phyloP scores from a whole-genome alignment of 2,329 filamentous ascomycete species.

The Nemania serpens region DNA sequence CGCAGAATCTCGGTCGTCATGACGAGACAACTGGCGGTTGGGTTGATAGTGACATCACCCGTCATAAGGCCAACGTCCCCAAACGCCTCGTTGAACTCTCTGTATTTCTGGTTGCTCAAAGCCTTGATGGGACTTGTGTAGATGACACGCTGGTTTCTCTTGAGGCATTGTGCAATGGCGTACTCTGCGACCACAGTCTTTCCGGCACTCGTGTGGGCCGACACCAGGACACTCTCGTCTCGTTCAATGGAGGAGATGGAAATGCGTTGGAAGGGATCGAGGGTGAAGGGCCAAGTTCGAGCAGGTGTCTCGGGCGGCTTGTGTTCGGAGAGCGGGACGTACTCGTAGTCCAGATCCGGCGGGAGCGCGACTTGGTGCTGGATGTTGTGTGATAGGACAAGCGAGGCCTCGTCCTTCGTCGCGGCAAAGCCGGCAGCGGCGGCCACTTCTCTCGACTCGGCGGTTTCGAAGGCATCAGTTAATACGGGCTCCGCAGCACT shows the following conservation, averaged over 20 bases:
- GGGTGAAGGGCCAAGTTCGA: constrained; percentile 81
- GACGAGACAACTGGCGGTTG: constrained; percentile 94
- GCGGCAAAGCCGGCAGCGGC: constrained; percentile 71
- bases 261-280: constrained; percentile 96
- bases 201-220: constrained; percentile 94
- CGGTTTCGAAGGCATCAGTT: constrained; percentile 93
- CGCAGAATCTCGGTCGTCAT: constrained; percentile 99
- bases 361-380: constrained; percentile 97
- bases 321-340: constrained; percentile 93
- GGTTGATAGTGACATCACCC: constrained; percentile 98
- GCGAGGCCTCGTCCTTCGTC: constrained; percentile 63
- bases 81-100: constrained; percentile 94
- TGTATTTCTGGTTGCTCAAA: constrained; percentile 96
- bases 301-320: constrained; percentile 87
- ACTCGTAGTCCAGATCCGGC: constrained; percentile 91
- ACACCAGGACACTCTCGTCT: constrained; percentile 94
- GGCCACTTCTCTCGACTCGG: constrained; percentile 87
- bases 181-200: constrained; percentile 99
- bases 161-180: constrained; percentile 94
- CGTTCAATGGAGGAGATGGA: constrained; percentile 94
- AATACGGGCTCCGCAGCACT: constrained; percentile 77
- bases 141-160: constrained; percentile 97
- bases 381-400: constrained; percentile 94
- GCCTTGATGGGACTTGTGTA: constrained; percentile 99
- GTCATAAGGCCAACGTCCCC: constrained; percentile 98